Conservation (phyloP, 2,329 filamentous ascomycete species). For the Paecilomyces fulvus region DNA sequence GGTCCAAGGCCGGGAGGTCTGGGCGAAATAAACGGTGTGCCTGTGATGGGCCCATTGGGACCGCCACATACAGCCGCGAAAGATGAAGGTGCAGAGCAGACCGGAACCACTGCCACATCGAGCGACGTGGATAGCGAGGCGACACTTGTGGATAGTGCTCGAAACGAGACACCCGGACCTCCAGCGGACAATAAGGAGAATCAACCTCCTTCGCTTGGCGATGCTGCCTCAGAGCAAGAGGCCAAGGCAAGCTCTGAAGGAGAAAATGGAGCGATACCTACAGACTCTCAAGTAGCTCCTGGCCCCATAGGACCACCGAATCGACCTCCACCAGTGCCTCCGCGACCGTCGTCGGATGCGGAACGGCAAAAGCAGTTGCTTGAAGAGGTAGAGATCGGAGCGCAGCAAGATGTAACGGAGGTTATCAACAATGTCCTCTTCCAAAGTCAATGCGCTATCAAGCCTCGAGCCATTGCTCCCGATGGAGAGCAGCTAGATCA, state of each 20-base stretch:
- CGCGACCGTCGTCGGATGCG: slow-evolving; percentile 35
- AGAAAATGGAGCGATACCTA: slow-evolving; percentile 2
- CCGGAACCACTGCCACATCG: slow-evolving; percentile 7
- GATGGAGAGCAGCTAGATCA: slow-evolving; percentile 72
- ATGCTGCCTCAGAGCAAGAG: slow-evolving; percentile 14
- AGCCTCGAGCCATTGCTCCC: slow-evolving; percentile 54
- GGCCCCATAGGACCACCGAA: slow-evolving; percentile 29
- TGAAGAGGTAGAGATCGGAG: slow-evolving; percentile 48
- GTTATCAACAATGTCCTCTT: slow-evolving; percentile 90
- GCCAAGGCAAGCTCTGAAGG: slow-evolving; percentile 9
- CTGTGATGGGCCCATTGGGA: slow-evolving; percentile 39
- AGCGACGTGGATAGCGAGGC: slow-evolving; percentile 24
- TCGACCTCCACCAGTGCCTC: slow-evolving; percentile 52
- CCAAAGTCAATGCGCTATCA: slow-evolving; percentile 82
- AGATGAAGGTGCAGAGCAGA: slow-evolving; percentile 10
- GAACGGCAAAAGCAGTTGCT: slow-evolving; percentile 30
- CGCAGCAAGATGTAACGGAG: slow-evolving; percentile 93
- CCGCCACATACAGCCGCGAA: slow-evolving; percentile 22
- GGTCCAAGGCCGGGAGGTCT: slow-evolving; percentile 20
- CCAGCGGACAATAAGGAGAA: slow-evolving; percentile 33
- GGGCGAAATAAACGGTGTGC: slow-evolving; percentile 37
- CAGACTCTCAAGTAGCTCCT: slow-evolving; percentile 2
- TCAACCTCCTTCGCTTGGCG: slow-evolving; percentile 12
- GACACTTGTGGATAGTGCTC: slow-evolving; percentile 26
- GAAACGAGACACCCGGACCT: slow-evolving; percentile 10